phyloP scores from a whole-genome alignment of 208 protist species.

The Plasmodiophora brassicae region DNA sequence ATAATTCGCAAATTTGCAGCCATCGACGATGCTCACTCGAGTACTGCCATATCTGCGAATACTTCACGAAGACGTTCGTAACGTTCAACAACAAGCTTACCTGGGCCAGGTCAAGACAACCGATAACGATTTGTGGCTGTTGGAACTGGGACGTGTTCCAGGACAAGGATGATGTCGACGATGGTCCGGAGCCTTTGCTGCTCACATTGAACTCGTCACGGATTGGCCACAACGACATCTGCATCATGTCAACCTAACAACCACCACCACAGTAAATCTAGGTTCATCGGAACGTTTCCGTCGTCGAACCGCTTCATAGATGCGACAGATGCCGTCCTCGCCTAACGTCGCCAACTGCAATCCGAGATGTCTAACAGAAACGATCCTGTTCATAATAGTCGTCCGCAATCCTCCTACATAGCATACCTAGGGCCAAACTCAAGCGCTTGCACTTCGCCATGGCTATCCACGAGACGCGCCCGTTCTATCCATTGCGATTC shows the following conservation, averaged over 20 bases:
- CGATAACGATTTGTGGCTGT: background rate
- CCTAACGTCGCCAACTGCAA: background rate
- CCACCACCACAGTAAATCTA: background rate
- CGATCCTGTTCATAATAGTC: no score
- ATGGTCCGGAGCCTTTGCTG: background rate
- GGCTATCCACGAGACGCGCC: background rate
- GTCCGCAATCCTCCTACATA: no score
- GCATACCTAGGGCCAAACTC: background rate
- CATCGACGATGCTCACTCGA: background rate
- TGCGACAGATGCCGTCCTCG: background rate
- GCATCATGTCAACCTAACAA: slow-evolving; percentile 18
- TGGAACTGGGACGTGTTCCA: background rate
- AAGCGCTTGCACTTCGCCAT: background rate
- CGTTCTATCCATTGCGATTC: background rate
- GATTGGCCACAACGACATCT: background rate
- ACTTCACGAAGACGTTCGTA: no score
- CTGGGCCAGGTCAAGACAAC: background rate
- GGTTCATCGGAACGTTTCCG: background rate
- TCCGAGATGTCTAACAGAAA: background rate
- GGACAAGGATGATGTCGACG: background rate
- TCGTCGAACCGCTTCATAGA: background rate
- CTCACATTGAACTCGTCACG: background rate
- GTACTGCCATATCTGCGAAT: slow-evolving; percentile 22
- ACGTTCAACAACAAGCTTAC: no score
- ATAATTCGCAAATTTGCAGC: background rate